Evolutionary conservation across 768 basidiomycete genomes (phyloP).

Genomic region (Coprinellus micaceus): DNA sequence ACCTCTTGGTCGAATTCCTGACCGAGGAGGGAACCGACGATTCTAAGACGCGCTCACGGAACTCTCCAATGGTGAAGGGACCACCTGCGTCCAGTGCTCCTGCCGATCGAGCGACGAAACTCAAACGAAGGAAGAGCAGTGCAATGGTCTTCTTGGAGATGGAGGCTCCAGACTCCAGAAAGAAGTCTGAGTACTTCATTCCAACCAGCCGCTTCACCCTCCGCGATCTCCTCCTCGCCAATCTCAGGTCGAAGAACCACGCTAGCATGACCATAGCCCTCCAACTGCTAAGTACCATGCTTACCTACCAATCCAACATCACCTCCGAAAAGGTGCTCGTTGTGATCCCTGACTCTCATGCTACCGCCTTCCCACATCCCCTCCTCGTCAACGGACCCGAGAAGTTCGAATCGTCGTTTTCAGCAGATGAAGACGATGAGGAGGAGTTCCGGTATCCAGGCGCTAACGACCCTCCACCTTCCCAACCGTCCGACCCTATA

Average conservation of each 20-base stretch:
- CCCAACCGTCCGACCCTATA: constrained; percentile 24
- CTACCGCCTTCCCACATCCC: constrained; percentile 73
- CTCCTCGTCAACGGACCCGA: constrained; percentile 25
- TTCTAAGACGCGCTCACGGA: constrained; percentile 37
- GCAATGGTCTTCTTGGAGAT: constrained; percentile 89
- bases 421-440: constrained; percentile 45
- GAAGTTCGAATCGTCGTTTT: constrained; percentile 18
- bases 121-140: constrained; percentile 71
- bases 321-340: constrained; percentile 67
- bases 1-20: constrained; percentile 73
- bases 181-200: constrained; percentile 78
- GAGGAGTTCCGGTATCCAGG: constrained; percentile 39
- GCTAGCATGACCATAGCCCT: constrained; percentile 72
- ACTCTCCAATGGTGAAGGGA: constrained; percentile 38
- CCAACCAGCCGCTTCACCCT: constrained; percentile 87
- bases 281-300: constrained; percentile 74
- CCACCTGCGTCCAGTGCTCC: constrained; percentile 26
- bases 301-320: constrained; percentile 62
- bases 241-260: constrained; percentile 65
- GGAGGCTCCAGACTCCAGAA: constrained; percentile 70
- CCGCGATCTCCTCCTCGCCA: constrained; percentile 82
- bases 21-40: constrained; percentile 83
- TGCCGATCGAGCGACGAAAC: constrained; percentile 41
- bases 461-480: constrained; percentile 16
- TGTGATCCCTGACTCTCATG: constrained; percentile 63